Conservation (phyloP, 768 basidiomycete genomes). For the Hericium coralloides region DNA sequence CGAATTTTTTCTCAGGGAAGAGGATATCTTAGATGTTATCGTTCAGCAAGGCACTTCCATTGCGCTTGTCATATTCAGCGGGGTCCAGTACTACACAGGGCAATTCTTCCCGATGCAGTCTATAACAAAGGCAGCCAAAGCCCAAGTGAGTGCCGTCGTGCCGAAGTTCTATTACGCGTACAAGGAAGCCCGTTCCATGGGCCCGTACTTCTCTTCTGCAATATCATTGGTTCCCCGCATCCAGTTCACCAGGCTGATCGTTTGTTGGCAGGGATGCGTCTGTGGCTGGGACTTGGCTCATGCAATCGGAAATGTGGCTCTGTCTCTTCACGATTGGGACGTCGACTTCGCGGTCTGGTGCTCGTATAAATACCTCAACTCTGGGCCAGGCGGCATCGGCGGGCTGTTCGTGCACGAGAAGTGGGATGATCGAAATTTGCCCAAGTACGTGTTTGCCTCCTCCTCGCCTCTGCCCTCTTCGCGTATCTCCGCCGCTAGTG, state of each 20-base stretch:
- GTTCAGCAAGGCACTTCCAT: conserved; percentile 65
- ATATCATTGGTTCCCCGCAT: conserved; percentile 7
- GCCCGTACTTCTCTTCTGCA: conserved; percentile 6
- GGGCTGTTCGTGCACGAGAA: conserved; percentile 84
- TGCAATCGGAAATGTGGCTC: conserved; percentile 87
- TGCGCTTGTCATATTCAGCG: conserved; percentile 86
- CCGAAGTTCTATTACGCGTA: not conserved
- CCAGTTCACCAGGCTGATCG: conserved; percentile 9
- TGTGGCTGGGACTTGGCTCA: conserved; percentile 98
- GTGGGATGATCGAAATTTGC: conserved; percentile 54
- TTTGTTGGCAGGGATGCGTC: conserved; percentile 65
- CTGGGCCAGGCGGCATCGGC: conserved; percentile 95
- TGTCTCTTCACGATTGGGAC: conserved; percentile 85
- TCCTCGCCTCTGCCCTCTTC: not conserved
- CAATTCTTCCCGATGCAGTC: conserved; percentile 85
- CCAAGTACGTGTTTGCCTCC: conserved; percentile 42
- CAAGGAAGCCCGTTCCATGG: not conserved
- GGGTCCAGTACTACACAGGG: conserved; percentile 96
- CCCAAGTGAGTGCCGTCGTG: conserved; percentile 44
- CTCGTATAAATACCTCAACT: conserved; percentile 96
- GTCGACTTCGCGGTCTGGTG: conserved; percentile 99
- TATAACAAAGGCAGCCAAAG: conserved; percentile 79
- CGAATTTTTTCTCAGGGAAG: conserved; percentile 77
- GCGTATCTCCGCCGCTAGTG: not conserved
- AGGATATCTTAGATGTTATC: conserved; percentile 78